Evolutionary conservation across 1,284 basidiomycete genomes (phyloP).

Genomic region (Apiotrichum gamsii): DNA sequence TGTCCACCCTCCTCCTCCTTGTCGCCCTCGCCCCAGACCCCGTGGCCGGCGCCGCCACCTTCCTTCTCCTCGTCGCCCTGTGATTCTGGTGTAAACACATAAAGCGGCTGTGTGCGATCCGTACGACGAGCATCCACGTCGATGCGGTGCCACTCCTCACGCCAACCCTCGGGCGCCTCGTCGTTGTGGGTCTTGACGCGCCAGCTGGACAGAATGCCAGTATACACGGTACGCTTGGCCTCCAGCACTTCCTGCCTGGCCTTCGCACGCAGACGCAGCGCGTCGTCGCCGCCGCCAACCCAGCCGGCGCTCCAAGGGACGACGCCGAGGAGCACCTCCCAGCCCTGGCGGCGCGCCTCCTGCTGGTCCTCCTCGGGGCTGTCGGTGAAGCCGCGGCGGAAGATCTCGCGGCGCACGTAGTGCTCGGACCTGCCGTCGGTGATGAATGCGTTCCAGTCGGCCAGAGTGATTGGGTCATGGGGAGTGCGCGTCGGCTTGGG

Average conservation of each 20-base stretch:
- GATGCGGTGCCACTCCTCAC: constrained; percentile 48
- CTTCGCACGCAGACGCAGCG: constrained; percentile 39
- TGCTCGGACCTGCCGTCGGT: constrained; percentile 39
- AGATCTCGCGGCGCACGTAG: constrained; percentile 41
- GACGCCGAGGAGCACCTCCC: constrained; percentile 86
- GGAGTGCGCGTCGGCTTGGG: constrained; percentile 43
- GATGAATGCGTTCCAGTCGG: constrained; percentile 39
- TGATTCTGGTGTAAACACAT: constrained; percentile 53
- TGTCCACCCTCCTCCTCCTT: constrained; percentile 68
- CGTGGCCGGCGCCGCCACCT: constrained; percentile 28
- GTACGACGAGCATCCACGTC: constrained; percentile 82
- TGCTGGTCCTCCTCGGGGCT: constrained; percentile 63
- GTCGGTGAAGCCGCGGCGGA: constrained; percentile 58
- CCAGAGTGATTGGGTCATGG: constrained; percentile 37
- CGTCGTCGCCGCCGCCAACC: constrained; percentile 22
- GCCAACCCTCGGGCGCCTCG: constrained; percentile 41
- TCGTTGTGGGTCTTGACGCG: constrained; percentile 44
- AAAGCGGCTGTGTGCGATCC: constrained; percentile 85
- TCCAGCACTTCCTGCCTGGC: constrained; percentile 53
- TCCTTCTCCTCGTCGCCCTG: constrained; percentile 38
- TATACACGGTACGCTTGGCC: constrained; percentile 63
- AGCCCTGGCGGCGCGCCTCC: constrained; percentile 64
- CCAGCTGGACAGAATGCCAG: constrained; percentile 67
- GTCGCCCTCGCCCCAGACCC: constrained; percentile 36
- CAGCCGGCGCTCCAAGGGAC: constrained; percentile 66